These are phyloP conservation scores for Penicillium dipodomyicola DNA, from an alignment of 495 filamentous ascomycete genomes.

Conservation along the genomic window DNA sequence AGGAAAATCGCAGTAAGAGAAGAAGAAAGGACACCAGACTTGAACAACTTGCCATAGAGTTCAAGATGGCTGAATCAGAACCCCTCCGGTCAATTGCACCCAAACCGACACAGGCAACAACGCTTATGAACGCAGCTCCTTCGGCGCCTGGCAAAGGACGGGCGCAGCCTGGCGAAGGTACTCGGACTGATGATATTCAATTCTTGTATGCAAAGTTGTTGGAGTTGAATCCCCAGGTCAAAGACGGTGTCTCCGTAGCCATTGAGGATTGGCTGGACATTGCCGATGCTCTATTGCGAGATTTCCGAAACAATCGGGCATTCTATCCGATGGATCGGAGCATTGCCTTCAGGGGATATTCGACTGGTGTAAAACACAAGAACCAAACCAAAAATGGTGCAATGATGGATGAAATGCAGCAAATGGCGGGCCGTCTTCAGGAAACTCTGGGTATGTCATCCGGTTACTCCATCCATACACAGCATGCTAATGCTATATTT, in stretches of 20 bases:
- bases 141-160: constrained; percentile 18
- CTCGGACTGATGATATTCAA: constrained; percentile 50
- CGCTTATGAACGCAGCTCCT: constrained; percentile 24
- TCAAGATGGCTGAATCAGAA: constrained; percentile 25
- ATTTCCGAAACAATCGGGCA: constrained; percentile 70
- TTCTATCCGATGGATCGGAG: constrained; percentile 77
- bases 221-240: constrained; percentile 49
- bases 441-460: constrained; percentile 52
- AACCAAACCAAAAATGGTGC: constrained; percentile 29
- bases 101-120: constrained; percentile 27
- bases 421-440: constrained; percentile 63
- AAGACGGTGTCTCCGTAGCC: constrained; percentile 52
- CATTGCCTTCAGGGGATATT: constrained; percentile 65
- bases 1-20: constrained; percentile 36
- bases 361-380: constrained; percentile 45
- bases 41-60: constrained; percentile 44
- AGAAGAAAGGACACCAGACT: constrained; percentile 44
- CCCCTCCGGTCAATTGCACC: constrained; percentile 25
- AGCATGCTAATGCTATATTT: constrained; percentile 13
- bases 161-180: constrained; percentile 36
- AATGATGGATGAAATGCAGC: constrained; percentile 59
- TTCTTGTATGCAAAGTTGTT: constrained; percentile 56
- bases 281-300: constrained; percentile 70
- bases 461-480: background rate
- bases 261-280: constrained; percentile 69